Evolutionary conservation across 805 yeast genomes (phyloP).

Genomic region (Metschnikowia orientalis): DNA sequence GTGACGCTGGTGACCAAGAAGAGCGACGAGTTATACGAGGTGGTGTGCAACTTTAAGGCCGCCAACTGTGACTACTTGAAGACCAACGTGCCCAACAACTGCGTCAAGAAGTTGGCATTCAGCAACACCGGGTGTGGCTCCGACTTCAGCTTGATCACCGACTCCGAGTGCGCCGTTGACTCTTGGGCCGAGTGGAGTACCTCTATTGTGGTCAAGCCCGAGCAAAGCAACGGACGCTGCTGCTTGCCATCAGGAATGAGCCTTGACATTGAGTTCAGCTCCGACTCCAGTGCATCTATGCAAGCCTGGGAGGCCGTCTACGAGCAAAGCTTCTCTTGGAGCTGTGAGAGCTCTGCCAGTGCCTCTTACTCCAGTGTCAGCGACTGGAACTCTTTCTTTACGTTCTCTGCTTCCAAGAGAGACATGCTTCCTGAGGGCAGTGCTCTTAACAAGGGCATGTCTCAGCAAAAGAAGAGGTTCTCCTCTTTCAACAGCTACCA

Average conservation of each 20-base stretch:
- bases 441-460: no score
- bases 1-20: not conserved
- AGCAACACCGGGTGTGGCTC: conserved; percentile 1
- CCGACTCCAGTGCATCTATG: not conserved
- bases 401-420: not conserved
- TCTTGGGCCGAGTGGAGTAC: conserved; percentile 6
- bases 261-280: not conserved
- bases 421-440: no score
- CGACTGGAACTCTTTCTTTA: not conserved
- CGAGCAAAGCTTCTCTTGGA: not conserved
- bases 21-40: conserved; percentile 2
- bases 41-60: conserved; percentile 4
- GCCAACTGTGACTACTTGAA: not conserved
- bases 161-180: not conserved
- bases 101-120: not conserved
- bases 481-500: no score
- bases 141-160: conserved; percentile 3
- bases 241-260: conserved; percentile 3
- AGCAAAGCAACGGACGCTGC: conserved; percentile 1
- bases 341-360: not conserved
- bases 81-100: not conserved
- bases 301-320: conserved; percentile 1
- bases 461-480: no score
- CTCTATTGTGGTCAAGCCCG: conserved; percentile 4
- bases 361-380: not conserved